Base-by-base conservation (phyloP, 495 filamentous ascomycete species). In the Bryoglossum gracile region DNA sequence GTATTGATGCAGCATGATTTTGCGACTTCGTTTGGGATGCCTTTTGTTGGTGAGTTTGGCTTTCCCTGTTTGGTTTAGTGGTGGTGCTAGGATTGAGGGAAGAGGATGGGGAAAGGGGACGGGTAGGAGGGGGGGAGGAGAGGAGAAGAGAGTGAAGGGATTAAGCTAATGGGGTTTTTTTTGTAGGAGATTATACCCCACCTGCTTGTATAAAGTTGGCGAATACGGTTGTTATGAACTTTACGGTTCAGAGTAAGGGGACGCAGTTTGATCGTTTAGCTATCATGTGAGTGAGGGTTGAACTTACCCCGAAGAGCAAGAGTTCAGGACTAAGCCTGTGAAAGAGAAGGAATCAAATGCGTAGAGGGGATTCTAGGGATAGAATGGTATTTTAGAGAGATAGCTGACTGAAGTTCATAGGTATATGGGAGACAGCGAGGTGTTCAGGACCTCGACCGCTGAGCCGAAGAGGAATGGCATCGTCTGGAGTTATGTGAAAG, bases 381-480 rank as follows among this genome's bases (percentile, higher is more conserved):
- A n/a, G n/a, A n/a, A n/a, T n/a, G n/a, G n/a, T n/a, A n/a, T n/a
- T n/a, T n/a, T n/a, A n/a, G 43, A 33, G 4, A 33, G 28, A n/a
- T 10, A 19, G 32, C 16, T 47, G 32, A 38, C 17, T 26, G 11
- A 23, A 11, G 5, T 42, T 11, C 8, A 32, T 8, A 44, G 40
- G 40, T 94, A 86, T 55, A 68, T 94, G 37, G 82, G 80, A 8
- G 86, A 92, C 62, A 77, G 75, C n/a, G 89, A 94, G 61, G 73
- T 95, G 2, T 92, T 82, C 67, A 71, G 89, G 17, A 94, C 89
- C 4, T 90, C 86, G 8, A 95, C 89, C 4, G 88, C 88, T 0
- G 85, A 95, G 65, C 89, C 89, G 2, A 86, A 77, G 0, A 43
- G 56, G 3, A 70, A 73, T 38, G 88, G 89, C 1, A 91, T 94